A percentile compares a stretch with the other conserved stretches of the same genome.
Evolutionary conservation across 2,329 filamentous ascomycete genomes (phyloP).

Genomic region (Aureobasidium vineae): DNA sequence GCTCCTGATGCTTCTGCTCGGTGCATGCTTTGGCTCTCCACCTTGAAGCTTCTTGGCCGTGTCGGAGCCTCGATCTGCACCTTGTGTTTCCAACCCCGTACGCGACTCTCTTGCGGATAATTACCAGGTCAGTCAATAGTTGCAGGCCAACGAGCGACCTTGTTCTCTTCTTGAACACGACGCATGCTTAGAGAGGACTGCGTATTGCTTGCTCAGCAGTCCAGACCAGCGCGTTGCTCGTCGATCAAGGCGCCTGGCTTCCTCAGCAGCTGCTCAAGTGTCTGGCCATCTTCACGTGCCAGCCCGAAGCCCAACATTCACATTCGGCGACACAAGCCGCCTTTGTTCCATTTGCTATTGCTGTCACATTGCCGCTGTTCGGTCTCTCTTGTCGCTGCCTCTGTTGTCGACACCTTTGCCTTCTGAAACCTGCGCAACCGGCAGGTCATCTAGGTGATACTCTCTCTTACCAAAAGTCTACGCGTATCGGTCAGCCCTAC

Average conservation of each 20-base stretch:
- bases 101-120: not conserved
- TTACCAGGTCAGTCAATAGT: not conserved
- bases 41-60: not conserved
- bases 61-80: slow-evolving; percentile 1
- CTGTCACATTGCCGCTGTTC: not conserved
- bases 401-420: not conserved
- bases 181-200: not conserved
- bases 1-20: not conserved
- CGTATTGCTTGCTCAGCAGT: not conserved
- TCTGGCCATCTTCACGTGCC: slow-evolving; percentile 1
- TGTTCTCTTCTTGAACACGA: not conserved
- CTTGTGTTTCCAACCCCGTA: not conserved
- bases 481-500: slow-evolving; percentile 6
- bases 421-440: not conserved
- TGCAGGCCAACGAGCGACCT: not conserved
- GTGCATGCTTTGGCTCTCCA: slow-evolving; percentile 11
- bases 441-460: slow-evolving; percentile 15
- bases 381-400: not conserved
- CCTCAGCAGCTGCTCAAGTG: not conserved
- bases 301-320: not conserved
- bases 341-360: not conserved
- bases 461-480: not conserved
- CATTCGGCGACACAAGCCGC: slow-evolving; percentile 16
- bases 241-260: slow-evolving; percentile 7
- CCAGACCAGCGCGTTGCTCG: not conserved